phyloP scores from a whole-genome alignment of 768 basidiomycete genomes.

The Psilocybe azurescens region DNA sequence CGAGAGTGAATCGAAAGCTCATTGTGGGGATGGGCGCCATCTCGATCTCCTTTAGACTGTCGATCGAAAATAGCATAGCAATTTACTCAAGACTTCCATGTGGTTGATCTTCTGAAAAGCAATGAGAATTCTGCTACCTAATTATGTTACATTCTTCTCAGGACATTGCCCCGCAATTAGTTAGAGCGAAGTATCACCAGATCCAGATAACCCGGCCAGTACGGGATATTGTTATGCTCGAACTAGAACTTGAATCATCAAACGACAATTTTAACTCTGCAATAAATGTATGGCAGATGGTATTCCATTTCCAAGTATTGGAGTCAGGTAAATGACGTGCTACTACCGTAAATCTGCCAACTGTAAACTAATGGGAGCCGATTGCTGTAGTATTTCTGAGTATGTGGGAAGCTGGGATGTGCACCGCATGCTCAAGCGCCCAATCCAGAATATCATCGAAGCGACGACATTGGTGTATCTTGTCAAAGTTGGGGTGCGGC shows the following conservation, averaged over 20 bases:
- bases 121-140: background rate
- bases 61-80: background rate
- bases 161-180: background rate
- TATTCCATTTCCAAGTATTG: too few relatives aligned
- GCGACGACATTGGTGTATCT: slow-evolving; percentile 1
- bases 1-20: background rate
- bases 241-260: too few relatives aligned
- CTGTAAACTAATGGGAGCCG: background rate
- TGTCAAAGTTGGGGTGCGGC: slow-evolving; percentile 3
- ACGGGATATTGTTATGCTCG: too few relatives aligned
- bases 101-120: background rate
- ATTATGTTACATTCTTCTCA: background rate
- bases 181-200: too few relatives aligned
- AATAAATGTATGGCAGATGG: too few relatives aligned
- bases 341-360: background rate
- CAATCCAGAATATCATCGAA: background rate
- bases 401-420: background rate
- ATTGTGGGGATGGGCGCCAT: background rate
- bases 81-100: background rate
- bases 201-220: too few relatives aligned
- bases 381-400: background rate
- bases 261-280: too few relatives aligned
- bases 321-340: too few relatives aligned
- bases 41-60: background rate
- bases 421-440: background rate